Evolutionary conservation across 805 yeast species (phyloP), one percentile per base, ranked within the genome.

Genomic region (Candida takata): DNA sequence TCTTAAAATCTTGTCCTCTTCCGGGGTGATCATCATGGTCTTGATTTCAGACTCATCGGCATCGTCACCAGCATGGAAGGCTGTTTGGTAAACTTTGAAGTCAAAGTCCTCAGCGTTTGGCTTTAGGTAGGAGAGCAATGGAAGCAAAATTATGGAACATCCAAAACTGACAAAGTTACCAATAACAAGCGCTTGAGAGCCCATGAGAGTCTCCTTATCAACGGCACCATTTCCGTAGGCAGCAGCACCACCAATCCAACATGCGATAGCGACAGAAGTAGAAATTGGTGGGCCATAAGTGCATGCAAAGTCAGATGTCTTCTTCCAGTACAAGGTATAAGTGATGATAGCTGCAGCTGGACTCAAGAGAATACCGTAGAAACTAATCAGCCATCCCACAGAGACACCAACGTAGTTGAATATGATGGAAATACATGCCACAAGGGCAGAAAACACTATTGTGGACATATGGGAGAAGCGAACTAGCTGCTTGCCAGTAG

Each of bases 401-500:
- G 68, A 58, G 20, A 65, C 62, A 28, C 70, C 69, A 27, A 61
- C 50, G 40, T 65, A 62, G 43, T 64, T 62, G 51, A 67, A 65
- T 12, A 58, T 54, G 21, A 60, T 59, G 1, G 72, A 54, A 18
- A 64, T 35, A 23, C 54, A 57, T 11, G 61, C 69, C 57, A 61
- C 58, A 21, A 61, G 44, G 8, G 71, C 31, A n/a, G 69, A 64
- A 41, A 71, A 74, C 0, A 48, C 49, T 16, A 59, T 25, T 19
- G 63, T 63, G 6, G 61, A 40, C 6, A 52, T 12, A 37, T 67
- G 70, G 3, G 62, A 50, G 27, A 56, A 51, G 12, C 39, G 45
- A 13, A 67, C 64, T 25, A 67, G 44, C 37, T 61, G 56, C 15
- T 48, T 44, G 21, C 69, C 70, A 4, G 59, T 43, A 4, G 72